These are phyloP conservation scores for Hygrophorus russula DNA, from an alignment of 768 basidiomycete species.

Conservation along the genomic window DNA sequence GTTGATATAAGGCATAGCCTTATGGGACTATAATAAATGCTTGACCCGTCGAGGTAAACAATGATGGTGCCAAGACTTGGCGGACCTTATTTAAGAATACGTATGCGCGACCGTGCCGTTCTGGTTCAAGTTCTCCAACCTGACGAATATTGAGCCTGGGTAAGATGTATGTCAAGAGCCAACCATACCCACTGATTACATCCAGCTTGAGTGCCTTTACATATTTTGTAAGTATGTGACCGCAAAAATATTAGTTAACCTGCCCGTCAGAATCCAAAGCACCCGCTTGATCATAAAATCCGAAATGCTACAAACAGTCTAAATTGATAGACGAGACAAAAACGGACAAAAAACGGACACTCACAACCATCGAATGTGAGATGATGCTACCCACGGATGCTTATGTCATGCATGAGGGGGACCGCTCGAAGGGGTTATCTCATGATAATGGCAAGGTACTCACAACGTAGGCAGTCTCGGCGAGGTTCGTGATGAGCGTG, in stretches of 20 bases:
- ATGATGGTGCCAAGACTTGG: background rate
- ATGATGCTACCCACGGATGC: conserved; percentile 49
- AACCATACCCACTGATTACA: conserved; percentile 47
- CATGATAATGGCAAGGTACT: conserved; percentile 10
- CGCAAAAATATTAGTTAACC: conserved; percentile 16
- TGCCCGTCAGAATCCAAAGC: conserved; percentile 50
- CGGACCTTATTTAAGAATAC: conserved; percentile 50
- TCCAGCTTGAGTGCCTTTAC: conserved; percentile 38
- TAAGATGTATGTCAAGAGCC: background rate
- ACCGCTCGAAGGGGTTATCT: background rate
- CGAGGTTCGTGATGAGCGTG: conserved; percentile 45
- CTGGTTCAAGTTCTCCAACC: conserved; percentile 43
- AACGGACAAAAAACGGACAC: conserved; percentile 7
- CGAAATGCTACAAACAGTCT: conserved; percentile 20
- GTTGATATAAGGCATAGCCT: conserved; percentile 52
- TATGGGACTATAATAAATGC: conserved; percentile 27
- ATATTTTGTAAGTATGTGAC: conserved; percentile 16
- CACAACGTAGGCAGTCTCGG: conserved; percentile 41
- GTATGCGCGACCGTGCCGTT: conserved; percentile 47
- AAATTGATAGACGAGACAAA: background rate
- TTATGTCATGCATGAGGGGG: conserved; percentile 9
- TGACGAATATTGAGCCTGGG: conserved; percentile 9
- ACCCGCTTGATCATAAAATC: conserved; percentile 51
- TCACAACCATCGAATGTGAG: conserved; percentile 49
- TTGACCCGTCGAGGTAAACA: background rate